Conservation (phyloP, 2,329 filamentous ascomycete genomes). For the Penicillium sp. region DNA sequence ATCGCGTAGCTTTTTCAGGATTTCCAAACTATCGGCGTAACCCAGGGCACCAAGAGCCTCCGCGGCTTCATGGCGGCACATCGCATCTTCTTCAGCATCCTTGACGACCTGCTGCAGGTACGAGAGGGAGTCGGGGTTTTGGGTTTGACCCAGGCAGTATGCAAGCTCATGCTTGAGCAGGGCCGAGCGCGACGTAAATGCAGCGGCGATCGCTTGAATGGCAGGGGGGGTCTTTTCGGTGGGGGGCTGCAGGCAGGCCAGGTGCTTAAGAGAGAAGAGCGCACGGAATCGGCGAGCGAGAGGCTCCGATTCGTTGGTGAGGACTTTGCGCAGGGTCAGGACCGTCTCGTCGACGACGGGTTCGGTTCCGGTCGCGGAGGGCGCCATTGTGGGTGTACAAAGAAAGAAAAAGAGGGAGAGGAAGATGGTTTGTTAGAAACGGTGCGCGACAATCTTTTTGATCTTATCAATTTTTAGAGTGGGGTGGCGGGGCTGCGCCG, state of each 20-base stretch:
- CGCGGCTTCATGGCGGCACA: slow-evolving; percentile 95
- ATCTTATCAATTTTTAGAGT: slow-evolving; percentile 41
- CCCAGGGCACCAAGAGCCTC: slow-evolving; percentile 90
- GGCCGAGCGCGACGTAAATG: slow-evolving; percentile 78
- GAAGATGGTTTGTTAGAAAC: slow-evolving; percentile 9
- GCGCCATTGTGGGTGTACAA: slow-evolving; percentile 27
- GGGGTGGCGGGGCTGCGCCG: slow-evolving; percentile 34
- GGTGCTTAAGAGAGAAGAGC: slow-evolving; percentile 94
- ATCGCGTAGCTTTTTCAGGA: slow-evolving; percentile 72
- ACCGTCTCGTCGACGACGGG: slow-evolving; percentile 40
- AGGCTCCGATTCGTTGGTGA: slow-evolving; percentile 75
- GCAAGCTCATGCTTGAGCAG: slow-evolving; percentile 94
- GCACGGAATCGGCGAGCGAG: slow-evolving; percentile 90
- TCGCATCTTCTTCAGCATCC: slow-evolving; percentile 78
- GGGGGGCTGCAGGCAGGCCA: slow-evolving; percentile 66
- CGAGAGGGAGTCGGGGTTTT: slow-evolving; percentile 69
- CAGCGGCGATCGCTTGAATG: slow-evolving; percentile 80
- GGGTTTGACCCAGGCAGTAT: slow-evolving; percentile 92
- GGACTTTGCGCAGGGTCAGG: slow-evolving; percentile 60
- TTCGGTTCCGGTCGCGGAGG: slow-evolving; percentile 30
- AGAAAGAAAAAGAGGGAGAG: not conserved
- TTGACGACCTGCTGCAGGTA: slow-evolving; percentile 71
- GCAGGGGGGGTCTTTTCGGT: slow-evolving; percentile 60
- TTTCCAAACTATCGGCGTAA: slow-evolving; percentile 66
- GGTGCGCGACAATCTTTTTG: slow-evolving; percentile 29